Percentiles rank a stretch among this genome's conserved stretches.
phyloP scores from a whole-genome alignment of 164 flowering plant genomes.

The Brasenia schreberi region DNA sequence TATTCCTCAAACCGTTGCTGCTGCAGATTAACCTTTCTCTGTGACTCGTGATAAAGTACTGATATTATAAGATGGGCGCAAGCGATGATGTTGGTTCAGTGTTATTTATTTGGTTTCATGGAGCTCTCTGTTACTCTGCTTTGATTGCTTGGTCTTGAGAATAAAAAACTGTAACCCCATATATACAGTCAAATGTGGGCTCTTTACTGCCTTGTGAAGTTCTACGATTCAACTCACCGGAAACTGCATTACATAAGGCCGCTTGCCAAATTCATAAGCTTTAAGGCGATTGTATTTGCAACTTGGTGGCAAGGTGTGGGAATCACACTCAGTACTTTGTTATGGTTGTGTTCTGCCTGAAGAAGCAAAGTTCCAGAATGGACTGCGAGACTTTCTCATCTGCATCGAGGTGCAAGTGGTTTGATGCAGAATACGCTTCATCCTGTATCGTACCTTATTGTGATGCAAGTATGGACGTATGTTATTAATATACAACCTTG shows the following conservation, averaged over 20 bases:
- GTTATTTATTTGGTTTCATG: too few relatives aligned
- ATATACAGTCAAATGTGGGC: slow-evolving; percentile 97
- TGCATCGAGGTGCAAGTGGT: slow-evolving; percentile 64
- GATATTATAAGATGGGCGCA: too few relatives aligned
- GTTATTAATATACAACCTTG: too few relatives aligned
- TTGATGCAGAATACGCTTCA: slow-evolving; percentile 1
- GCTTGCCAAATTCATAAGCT: slow-evolving; percentile 63
- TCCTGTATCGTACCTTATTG: too few relatives aligned
- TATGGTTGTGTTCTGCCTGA: slow-evolving; percentile 64
- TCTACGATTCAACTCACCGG: slow-evolving; percentile 62
- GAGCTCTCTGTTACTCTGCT: too few relatives aligned
- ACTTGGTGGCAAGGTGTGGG: slow-evolving; percentile 98
- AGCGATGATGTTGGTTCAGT: too few relatives aligned
- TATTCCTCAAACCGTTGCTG: too few relatives aligned
- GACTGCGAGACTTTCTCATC: slow-evolving; percentile 80
- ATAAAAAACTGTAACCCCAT: slow-evolving; percentile 21
- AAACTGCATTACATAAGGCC: slow-evolving; percentile 76
- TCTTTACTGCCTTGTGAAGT: slow-evolving; percentile 77
- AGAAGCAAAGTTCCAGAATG: slow-evolving; percentile 57
- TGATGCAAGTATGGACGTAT: too few relatives aligned
- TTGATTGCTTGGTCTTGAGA: too few relatives aligned
- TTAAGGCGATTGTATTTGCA: slow-evolving; percentile 81
- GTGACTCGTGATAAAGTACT: too few relatives aligned
- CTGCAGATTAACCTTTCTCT: too few relatives aligned
- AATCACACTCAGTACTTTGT: slow-evolving; percentile 62